Conservation (phyloP, 768 basidiomycete genomes). For the Tricholoma sp. region DNA sequence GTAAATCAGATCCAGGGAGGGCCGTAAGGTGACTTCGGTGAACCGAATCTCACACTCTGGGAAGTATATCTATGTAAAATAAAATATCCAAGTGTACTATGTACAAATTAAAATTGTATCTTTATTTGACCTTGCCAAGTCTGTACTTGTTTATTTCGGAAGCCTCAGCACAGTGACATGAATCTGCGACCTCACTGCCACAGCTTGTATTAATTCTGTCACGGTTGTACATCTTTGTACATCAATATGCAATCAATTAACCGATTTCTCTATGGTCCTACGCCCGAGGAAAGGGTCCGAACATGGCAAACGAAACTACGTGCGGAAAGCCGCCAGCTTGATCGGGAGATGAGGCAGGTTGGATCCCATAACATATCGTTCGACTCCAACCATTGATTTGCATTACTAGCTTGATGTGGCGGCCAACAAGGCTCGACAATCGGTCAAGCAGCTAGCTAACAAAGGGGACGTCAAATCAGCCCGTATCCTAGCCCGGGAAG, state of each 20-base stretch:
- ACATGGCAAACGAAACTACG: conserved; percentile 89
- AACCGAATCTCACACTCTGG: too few species aligned
- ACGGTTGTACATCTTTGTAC: too few species aligned
- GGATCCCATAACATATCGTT: conserved; percentile 21
- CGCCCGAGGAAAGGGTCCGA: conserved; percentile 89
- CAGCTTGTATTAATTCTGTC: too few species aligned
- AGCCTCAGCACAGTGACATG: not conserved
- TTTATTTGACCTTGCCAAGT: not conserved
- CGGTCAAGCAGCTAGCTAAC: conserved; percentile 83
- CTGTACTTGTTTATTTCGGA: not conserved
- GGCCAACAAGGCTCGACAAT: conserved; percentile 70
- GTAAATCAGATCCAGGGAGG: conserved; percentile 55
- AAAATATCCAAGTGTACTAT: not conserved
- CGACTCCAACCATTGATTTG: conserved; percentile 15
- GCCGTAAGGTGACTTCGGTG: conserved; percentile 18
- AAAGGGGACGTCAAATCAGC: conserved; percentile 94
- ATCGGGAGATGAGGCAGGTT: conserved; percentile 96
- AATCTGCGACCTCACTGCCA: too few species aligned
- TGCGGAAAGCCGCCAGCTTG: conserved; percentile 73
- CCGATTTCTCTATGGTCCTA: conserved; percentile 92
- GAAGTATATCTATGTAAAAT: not conserved
- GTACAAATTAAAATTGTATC: not conserved
- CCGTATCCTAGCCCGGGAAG: conserved; percentile 85
- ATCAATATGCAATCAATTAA: conserved; percentile 81
- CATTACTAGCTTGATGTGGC: conserved; percentile 68